Conservation (phyloP, 768 basidiomycete species). For the Tremella mesenterica region DNA sequence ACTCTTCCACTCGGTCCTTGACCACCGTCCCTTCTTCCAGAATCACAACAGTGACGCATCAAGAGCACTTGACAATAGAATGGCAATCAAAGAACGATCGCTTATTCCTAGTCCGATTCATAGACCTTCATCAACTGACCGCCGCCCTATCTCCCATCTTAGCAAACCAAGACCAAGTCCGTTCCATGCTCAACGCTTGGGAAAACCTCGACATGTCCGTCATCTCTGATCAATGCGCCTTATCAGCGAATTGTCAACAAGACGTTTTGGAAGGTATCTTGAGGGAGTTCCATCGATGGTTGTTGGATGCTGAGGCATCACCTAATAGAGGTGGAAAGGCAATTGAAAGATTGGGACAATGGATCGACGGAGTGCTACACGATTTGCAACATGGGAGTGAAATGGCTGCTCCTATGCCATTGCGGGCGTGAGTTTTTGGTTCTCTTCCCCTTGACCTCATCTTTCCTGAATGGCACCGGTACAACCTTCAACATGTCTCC, state of each 20-base stretch:
- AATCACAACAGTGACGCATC: too few species aligned
- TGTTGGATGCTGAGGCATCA: constrained; percentile 6
- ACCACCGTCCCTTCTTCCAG: neutral
- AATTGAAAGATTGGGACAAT: constrained; percentile 12
- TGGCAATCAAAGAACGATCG: neutral
- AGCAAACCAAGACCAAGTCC: constrained; percentile 7
- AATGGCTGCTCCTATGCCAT: neutral
- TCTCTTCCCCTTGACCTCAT: neutral
- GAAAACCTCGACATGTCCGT: constrained; percentile 12
- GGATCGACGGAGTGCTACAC: constrained; percentile 14
- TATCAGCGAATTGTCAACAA: constrained; percentile 46
- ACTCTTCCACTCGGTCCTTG: neutral
- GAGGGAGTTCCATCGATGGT: constrained; percentile 15
- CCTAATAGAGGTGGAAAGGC: constrained; percentile 2
- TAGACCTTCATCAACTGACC: constrained; percentile 24
- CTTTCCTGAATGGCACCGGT: neutral
- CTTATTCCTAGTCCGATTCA: constrained; percentile 17
- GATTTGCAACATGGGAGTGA: constrained; percentile 2
- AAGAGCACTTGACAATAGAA: neutral
- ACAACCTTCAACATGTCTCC: too few species aligned
- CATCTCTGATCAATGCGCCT: constrained; percentile 20
- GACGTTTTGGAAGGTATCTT: constrained; percentile 73
- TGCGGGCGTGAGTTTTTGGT: constrained; percentile 11
- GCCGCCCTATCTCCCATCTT: constrained; percentile 23
- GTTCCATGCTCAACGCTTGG: constrained; percentile 23